These are phyloP conservation scores for Annulohypoxylon truncatum DNA, from an alignment of 2,329 filamentous ascomycete genomes.

Conservation along the genomic window DNA sequence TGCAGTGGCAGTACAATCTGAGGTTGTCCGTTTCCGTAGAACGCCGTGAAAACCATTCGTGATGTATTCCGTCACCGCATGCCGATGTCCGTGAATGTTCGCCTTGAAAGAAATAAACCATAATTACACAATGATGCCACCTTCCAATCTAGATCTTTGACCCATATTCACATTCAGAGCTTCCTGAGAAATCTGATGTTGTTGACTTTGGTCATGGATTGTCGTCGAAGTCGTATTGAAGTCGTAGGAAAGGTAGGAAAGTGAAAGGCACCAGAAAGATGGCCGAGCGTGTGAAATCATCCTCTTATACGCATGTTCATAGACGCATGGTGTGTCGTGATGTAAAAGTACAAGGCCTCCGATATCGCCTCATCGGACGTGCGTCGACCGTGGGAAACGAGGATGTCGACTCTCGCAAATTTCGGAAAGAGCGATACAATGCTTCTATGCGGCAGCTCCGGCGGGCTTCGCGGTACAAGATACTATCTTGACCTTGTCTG, in stretches of 20 bases:
- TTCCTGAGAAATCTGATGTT: background rate
- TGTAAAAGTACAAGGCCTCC: constrained; percentile 1
- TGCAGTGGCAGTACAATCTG: constrained; percentile 21
- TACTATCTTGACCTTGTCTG: constrained; percentile 98
- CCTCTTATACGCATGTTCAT: background rate
- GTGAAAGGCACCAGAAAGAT: background rate
- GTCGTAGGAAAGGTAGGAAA: background rate
- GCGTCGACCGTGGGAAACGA: background rate
- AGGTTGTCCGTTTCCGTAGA: constrained; percentile 15
- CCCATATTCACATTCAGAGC: background rate
- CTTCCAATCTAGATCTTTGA: background rate
- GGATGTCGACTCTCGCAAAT: background rate
- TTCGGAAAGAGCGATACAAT: background rate
- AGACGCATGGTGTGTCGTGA: background rate
- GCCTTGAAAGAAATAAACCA: background rate
- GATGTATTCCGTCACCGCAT: constrained; percentile 21
- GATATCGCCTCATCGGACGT: background rate
- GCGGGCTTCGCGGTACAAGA: constrained; percentile 88
- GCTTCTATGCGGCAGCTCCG: constrained; percentile 35
- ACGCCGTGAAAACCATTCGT: constrained; percentile 22
- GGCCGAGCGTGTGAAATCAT: too few species aligned
- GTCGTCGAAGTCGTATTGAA: background rate
- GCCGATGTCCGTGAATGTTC: background rate
- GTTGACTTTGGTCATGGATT: background rate
- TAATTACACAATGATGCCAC: background rate